These are phyloP conservation scores for Moesziomyces sp. DNA, from an alignment of 1,284 basidiomycete species.

Conservation along the genomic window DNA sequence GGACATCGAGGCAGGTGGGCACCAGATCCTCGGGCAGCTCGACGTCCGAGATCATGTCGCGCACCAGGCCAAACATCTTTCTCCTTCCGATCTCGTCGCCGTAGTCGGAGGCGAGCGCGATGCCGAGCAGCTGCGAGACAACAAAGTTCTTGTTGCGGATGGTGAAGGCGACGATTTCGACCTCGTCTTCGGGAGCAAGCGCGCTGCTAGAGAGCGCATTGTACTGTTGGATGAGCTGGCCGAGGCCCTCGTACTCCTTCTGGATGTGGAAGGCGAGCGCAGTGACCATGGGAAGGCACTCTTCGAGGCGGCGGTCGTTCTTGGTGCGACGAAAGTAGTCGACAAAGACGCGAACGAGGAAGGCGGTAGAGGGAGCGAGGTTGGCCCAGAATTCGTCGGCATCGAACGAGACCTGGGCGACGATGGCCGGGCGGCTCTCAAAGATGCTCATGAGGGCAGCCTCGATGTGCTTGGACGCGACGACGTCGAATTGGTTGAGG, in stretches of 20 bases:
- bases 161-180: constrained; percentile 34
- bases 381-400: constrained; percentile 80
- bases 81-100: constrained; percentile 92
- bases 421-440: constrained; percentile 73
- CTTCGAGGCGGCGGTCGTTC: constrained; percentile 78
- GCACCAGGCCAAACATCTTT: constrained; percentile 78
- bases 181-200: constrained; percentile 41
- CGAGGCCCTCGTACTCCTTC: constrained; percentile 69
- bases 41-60: constrained; percentile 76
- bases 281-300: constrained; percentile 86
- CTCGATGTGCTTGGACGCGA: constrained; percentile 74
- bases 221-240: constrained; percentile 50
- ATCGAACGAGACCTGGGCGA: constrained; percentile 74
- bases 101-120: constrained; percentile 88
- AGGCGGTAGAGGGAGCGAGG: constrained; percentile 82
- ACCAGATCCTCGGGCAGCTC: constrained; percentile 82
- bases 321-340: constrained; percentile 77
- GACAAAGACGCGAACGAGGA: constrained; percentile 85
- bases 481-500: constrained; percentile 76
- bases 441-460: constrained; percentile 77
- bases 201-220: constrained; percentile 27
- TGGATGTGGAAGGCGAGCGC: constrained; percentile 88
- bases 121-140: constrained; percentile 81
- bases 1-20: constrained; percentile 83
- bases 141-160: constrained; percentile 75